Evolutionary conservation across 2,329 filamentous ascomycete species (phyloP), one percentile per base, ranked within the genome.

Genomic region (Hawksworthiomyces lignivorus): DNA sequence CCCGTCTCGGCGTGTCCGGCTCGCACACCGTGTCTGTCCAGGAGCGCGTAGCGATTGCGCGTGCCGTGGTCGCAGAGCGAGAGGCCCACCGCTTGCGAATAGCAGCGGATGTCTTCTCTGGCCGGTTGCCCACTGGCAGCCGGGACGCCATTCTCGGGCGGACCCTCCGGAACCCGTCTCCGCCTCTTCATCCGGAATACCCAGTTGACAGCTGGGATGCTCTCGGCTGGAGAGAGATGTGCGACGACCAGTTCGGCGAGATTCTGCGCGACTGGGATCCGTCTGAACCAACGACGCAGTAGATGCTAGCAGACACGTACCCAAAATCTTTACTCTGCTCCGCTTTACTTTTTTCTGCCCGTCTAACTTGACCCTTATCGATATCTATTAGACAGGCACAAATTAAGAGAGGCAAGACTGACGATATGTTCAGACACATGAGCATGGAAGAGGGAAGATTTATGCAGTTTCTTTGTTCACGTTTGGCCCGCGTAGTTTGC

Each of bases 41-140:
- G 5, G 18, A 32, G 29, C 31, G 42, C 2, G 22, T 14, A 4
- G 34, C 21, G 3, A 10, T 50, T 9, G 22, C 33, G 37, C 61
- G 62, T 21, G 62, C 63, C 9, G 68, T 76, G 3, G 64, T 82
- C 2, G 58, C 63, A 3, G 77, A 80, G 56, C 72, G 79, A 15
- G 79, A 83, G 59, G 62, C 61, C 10, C 68, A 73, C 39, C 73
- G 79, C 11, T 53, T 60, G n/a, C 62, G 62, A 9, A 63, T 62
- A 1, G 48, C 76, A 5, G 65, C 70, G 18, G 36, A 38, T 4
- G 18, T 54, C 9, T 42, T 28, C 5, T 31, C 39, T 1, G 36
- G 39, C 7, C 21, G 22, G 4, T n/a, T 44, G 7, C 19, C 32
- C 14, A 12, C 24, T 7, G 34, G 28, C 9, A 38, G 50, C n/a